Conservation (phyloP, 2,329 filamentous ascomycete genomes). For the Myriosclerotinia duriaeana region DNA sequence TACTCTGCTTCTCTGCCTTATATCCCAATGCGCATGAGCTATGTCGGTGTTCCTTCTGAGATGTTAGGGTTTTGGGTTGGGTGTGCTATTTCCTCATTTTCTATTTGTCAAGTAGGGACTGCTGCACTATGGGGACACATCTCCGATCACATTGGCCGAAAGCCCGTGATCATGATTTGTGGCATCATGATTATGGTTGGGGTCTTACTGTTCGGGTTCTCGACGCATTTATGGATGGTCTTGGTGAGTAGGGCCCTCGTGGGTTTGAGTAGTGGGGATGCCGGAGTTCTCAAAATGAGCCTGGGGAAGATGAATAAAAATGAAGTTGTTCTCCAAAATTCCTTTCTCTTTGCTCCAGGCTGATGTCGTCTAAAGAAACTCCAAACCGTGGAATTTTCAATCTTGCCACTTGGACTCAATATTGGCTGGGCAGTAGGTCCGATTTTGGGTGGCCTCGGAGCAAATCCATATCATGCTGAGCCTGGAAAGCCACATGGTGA, state of each 20-base stretch:
- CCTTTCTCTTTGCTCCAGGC: not conserved
- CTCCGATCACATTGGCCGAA: constrained; percentile 67
- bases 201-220: constrained; percentile 67
- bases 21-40: constrained; percentile 15
- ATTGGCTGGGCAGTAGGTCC: constrained; percentile 42
- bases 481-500: constrained; percentile 12
- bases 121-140: constrained; percentile 80
- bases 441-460: constrained; percentile 44
- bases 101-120: constrained; percentile 77
- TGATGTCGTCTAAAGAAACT: constrained; percentile 60
- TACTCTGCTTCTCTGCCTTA: constrained; percentile 6
- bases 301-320: constrained; percentile 63
- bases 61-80: constrained; percentile 7
- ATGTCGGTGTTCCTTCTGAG: not conserved
- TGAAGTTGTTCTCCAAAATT: not conserved
- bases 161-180: constrained; percentile 75
- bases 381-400: constrained; percentile 56
- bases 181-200: constrained; percentile 57
- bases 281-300: constrained; percentile 72
- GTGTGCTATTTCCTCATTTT: constrained; percentile 56
- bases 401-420: constrained; percentile 65
- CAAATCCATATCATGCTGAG: constrained; percentile 40
- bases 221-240: constrained; percentile 58
- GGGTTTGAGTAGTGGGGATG: constrained; percentile 72
- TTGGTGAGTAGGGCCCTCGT: constrained; percentile 67